Base-by-base conservation (phyloP, 306 rosid species). In the Dicorynia guianensis region DNA sequence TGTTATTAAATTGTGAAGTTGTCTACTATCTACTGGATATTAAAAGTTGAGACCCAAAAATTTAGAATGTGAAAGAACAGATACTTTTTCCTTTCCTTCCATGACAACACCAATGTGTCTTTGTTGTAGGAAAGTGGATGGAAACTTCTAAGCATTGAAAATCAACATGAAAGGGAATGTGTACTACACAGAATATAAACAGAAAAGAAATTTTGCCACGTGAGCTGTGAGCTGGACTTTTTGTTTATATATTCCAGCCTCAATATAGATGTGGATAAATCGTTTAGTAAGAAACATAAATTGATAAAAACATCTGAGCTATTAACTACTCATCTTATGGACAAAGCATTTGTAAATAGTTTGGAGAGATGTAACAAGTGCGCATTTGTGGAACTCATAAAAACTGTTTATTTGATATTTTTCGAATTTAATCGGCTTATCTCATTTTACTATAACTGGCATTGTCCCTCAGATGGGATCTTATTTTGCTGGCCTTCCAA, bases 171-270 rank as follows among this genome's bases (percentile, higher is more conserved):
- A 11, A 8, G 20, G 52, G 34, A 19, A 67, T 35, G 39, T 9
- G 18, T 49, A 8, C 0, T 18, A 9, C 56, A 43, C 15, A 65
- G 6, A 18, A 18, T 64, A 33, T 48, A 12, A 19, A 19, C 49
- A 30, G 56, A 74, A 48, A 43, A 19, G 17, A 39, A 34, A 19
- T 12, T 17, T 74, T 55, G 20, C 13, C 5, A 14, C 19, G 17
- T 44, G 50, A 39, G 18, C 17, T 46, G 52, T 9, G 43, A 76
- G 53, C 62, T 67, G 53, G 52, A 57, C 66, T 6, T 15, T 74
- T 63, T 25, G 30, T 42, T 55, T 25, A 71, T 55, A 56, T 40
- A 38, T 56, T 56, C 53, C 52, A 18, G 66, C 35, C 40, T 20
- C n/a, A 44, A 43, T 30, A 60, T 38, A 38, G 30, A 60, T 47